Evolutionary conservation across 495 filamentous ascomycete genomes (phyloP).

Genomic region (Xylaria venustula): DNA sequence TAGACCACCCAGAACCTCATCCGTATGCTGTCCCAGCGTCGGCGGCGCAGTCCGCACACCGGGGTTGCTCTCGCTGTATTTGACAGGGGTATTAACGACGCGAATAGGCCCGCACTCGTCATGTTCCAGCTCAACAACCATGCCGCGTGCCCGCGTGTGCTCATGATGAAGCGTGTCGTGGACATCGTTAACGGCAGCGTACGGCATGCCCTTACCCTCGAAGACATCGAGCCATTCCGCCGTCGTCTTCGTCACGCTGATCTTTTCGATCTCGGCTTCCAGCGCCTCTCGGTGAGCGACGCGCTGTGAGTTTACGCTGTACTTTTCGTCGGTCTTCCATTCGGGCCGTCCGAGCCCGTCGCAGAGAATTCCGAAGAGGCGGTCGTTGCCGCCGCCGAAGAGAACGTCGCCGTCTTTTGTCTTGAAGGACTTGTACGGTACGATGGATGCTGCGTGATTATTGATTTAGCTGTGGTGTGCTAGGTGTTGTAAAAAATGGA

Average conservation of each 20-base stretch:
- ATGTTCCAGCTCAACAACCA: constrained; percentile 88
- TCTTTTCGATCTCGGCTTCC: constrained; percentile 71
- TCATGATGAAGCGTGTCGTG: constrained; percentile 78
- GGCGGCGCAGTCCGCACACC: constrained; percentile 79
- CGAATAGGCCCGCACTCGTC: constrained; percentile 79
- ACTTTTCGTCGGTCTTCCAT: constrained; percentile 76
- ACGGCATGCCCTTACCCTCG: constrained; percentile 89
- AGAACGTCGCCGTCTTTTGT: constrained; percentile 92
- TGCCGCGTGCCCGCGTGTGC: constrained; percentile 80
- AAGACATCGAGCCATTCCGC: constrained; percentile 85
- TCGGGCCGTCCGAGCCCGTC: constrained; percentile 72
- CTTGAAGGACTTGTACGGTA: constrained; percentile 88
- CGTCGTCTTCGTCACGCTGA: constrained; percentile 76
- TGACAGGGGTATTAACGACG: constrained; percentile 91
- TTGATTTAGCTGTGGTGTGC: constrained; percentile 17
- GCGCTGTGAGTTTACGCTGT: constrained; percentile 74
- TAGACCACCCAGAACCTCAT: constrained; percentile 71
- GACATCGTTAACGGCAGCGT: constrained; percentile 92
- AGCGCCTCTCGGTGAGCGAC: constrained; percentile 76
- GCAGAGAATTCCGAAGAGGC: constrained; percentile 83
- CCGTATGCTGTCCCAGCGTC: constrained; percentile 86
- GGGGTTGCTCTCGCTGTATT: constrained; percentile 81
- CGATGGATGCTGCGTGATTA: constrained; percentile 71
- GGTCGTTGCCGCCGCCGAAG: constrained; percentile 91
- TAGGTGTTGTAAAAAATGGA: not conserved